Conservation (phyloP, 768 basidiomycete genomes). For the Calvatia gigantea region DNA sequence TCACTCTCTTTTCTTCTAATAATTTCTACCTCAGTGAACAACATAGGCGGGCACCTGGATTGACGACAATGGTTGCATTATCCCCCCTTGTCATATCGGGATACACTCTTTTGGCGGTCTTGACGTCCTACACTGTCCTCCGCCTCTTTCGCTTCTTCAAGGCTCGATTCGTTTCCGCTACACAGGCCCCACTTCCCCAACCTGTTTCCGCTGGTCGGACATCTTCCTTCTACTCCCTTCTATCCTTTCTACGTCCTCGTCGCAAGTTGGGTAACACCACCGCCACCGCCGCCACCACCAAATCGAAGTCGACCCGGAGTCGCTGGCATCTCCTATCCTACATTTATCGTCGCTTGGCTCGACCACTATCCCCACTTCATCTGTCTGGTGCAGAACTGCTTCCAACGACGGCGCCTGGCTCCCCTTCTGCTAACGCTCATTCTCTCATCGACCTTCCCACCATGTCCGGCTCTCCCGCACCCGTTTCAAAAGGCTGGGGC, state of each 20-base stretch:
- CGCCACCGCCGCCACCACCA: no score
- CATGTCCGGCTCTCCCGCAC: neutral
- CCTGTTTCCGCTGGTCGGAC: constrained; percentile 11
- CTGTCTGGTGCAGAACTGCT: constrained; percentile 4
- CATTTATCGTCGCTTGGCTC: constrained; percentile 6
- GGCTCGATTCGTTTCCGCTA: neutral
- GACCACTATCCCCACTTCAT: constrained; percentile 8
- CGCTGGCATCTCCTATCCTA: constrained; percentile 4
- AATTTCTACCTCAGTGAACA: neutral
- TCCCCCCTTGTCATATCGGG: constrained; percentile 7
- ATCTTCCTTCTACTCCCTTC: constrained; percentile 6
- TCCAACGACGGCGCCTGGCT: constrained; percentile 5
- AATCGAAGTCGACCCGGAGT: neutral
- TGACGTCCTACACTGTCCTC: constrained; percentile 4
- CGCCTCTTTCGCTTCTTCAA: constrained; percentile 6
- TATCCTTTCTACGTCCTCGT: constrained; percentile 1
- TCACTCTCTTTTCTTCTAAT: neutral
- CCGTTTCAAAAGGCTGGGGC: neutral
- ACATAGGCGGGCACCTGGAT: constrained; percentile 6
- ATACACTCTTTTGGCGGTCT: constrained; percentile 7
- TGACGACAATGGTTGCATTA: constrained; percentile 5
- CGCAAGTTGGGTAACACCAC: no score
- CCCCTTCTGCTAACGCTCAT: neutral
- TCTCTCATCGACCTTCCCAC: constrained; percentile 5
- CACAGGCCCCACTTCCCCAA: neutral